phyloP scores from a whole-genome alignment of 2,329 filamentous ascomycete species.

The Diplodia seriata region DNA sequence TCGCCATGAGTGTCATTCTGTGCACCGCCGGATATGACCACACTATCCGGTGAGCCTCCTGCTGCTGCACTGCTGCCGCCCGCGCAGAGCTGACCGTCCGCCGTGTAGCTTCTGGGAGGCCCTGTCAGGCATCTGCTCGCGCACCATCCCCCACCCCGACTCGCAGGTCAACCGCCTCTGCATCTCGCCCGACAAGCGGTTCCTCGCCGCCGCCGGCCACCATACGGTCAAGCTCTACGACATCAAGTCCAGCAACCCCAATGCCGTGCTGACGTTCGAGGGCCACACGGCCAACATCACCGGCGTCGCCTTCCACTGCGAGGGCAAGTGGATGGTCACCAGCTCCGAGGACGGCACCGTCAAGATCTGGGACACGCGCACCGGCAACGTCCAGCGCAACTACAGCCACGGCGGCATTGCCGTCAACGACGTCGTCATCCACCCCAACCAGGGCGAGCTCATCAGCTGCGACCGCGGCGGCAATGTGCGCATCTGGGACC shows the following conservation, averaged over 20 bases:
- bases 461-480: slow-evolving; percentile 94
- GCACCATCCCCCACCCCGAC: slow-evolving; percentile 96
- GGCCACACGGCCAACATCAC: slow-evolving; percentile 96
- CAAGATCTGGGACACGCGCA: slow-evolving; percentile 95
- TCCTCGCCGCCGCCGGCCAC: slow-evolving; percentile 79
- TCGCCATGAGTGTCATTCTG: slow-evolving; percentile 68
- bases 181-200: slow-evolving; percentile 97
- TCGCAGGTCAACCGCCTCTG: slow-evolving; percentile 98
- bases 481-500: slow-evolving; percentile 93
- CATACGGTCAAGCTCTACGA: slow-evolving; percentile 98
- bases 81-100: not conserved
- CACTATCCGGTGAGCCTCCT: slow-evolving; percentile 68
- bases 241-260: slow-evolving; percentile 97
- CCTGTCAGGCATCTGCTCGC: slow-evolving; percentile 94
- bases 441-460: slow-evolving; percentile 97
- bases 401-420: slow-evolving; percentile 87
- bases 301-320: slow-evolving; percentile 95
- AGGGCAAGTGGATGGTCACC: slow-evolving; percentile 99
- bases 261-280: slow-evolving; percentile 90
- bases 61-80: not conserved
- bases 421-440: slow-evolving; percentile 98
- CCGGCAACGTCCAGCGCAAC: slow-evolving; percentile 85
- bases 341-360: slow-evolving; percentile 96
- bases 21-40: slow-evolving; percentile 78
- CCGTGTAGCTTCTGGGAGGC: slow-evolving; percentile 90